These are phyloP conservation scores for Neurospora sp. DNA, from an alignment of 495 filamentous ascomycete species.

Conservation along the genomic window DNA sequence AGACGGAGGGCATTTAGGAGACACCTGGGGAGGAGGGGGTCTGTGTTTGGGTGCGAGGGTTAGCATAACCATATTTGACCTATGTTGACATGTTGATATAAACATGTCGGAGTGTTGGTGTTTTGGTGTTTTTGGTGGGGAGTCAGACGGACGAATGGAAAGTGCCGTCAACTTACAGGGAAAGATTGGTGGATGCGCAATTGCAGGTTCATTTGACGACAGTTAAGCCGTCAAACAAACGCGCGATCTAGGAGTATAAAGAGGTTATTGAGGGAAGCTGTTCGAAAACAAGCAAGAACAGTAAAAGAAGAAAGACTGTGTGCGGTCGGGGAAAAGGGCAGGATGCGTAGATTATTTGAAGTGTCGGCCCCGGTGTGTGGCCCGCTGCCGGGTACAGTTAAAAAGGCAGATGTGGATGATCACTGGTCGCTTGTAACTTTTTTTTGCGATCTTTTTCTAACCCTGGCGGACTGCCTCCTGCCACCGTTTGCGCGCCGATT, in stretches of 20 bases:
- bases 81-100: neutral
- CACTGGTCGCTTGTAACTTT: neutral
- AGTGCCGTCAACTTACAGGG: conserved; percentile 32
- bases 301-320: conserved; percentile 7
- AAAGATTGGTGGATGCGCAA: conserved; percentile 30
- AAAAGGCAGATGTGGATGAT: neutral
- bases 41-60: conserved; percentile 5
- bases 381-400: neutral
- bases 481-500: neutral
- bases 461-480: neutral
- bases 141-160: neutral
- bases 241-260: conserved; percentile 30
- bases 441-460: neutral
- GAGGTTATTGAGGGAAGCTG: neutral
- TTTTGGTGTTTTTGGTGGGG: neutral
- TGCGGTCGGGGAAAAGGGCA: neutral
- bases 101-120: neutral
- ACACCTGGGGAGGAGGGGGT: conserved; percentile 33
- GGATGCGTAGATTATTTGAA: neutral
- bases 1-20: conserved; percentile 53
- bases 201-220: conserved; percentile 67
- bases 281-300: conserved; percentile 7
- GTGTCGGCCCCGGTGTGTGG: neutral
- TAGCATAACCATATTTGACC: neutral
- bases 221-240: conserved; percentile 53